phyloP scores from a whole-genome alignment of 495 filamentous ascomycete genomes.

The Tetracladium marchalianum region DNA sequence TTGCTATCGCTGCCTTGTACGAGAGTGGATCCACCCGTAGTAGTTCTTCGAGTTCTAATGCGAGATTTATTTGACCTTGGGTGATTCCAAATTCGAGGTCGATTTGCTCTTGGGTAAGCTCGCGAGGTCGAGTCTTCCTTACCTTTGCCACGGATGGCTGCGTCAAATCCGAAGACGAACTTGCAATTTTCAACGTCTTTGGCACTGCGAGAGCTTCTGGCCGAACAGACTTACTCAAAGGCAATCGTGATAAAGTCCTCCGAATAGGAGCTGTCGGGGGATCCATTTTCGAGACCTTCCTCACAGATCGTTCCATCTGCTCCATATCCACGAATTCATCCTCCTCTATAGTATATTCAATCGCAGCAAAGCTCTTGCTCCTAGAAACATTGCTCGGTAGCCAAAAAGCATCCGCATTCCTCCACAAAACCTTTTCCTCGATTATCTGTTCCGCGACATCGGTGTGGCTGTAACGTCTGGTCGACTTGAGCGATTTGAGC shows the following conservation, averaged over 20 bases:
- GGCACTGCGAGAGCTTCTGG: too few species aligned
- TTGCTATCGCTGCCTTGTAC: too few species aligned
- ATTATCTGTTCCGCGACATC: constrained; percentile 32
- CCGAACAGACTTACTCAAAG: too few species aligned
- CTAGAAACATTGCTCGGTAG: constrained; percentile 4
- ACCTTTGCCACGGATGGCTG: background rate
- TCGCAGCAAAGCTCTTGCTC: background rate
- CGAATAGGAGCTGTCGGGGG: too few species aligned
- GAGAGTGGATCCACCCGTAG: too few species aligned
- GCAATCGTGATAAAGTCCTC: too few species aligned
- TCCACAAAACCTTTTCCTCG: constrained; percentile 11
- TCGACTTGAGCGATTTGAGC: constrained; percentile 26
- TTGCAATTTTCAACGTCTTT: too few species aligned
- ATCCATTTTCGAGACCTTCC: too few species aligned
- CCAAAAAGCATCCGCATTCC: constrained; percentile 10
- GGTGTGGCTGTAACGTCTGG: constrained; percentile 27
- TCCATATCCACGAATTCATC: too few species aligned
- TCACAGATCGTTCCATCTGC: too few species aligned
- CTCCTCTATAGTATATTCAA: background rate
- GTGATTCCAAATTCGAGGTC: background rate
- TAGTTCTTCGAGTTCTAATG: too few species aligned
- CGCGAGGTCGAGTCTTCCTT: background rate
- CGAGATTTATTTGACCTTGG: background rate
- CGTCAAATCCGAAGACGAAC: too few species aligned
- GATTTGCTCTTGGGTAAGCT: background rate